phyloP scores from a whole-genome alignment of 805 yeast genomes.

The Starmerella riodocensis region DNA sequence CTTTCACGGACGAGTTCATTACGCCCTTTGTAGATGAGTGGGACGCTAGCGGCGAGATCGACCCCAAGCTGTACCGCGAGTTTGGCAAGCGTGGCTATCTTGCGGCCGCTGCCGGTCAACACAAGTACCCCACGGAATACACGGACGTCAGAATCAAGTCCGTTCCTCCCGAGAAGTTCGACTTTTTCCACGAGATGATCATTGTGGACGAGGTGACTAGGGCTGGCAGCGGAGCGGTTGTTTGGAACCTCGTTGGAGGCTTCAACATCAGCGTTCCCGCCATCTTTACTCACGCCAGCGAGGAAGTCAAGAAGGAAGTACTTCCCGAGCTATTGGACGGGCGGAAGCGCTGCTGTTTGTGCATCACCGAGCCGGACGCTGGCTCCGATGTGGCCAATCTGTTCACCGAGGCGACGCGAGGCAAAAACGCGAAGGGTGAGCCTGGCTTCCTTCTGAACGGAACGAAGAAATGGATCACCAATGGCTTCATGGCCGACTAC shows the following conservation, averaged over 20 bases:
- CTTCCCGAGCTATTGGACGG: constrained; percentile 30
- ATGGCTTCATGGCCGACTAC: constrained; percentile 33
- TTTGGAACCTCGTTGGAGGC: constrained; percentile 33
- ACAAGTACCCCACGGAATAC: constrained; percentile 28
- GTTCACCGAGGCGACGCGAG: constrained; percentile 29
- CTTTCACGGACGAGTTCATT: constrained; percentile 29
- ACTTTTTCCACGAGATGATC: constrained; percentile 31
- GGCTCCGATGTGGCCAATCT: constrained; percentile 34
- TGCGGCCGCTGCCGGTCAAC: constrained; percentile 30
- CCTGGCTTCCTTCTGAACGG: constrained; percentile 33
- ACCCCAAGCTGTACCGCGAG: constrained; percentile 25
- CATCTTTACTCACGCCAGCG: constrained; percentile 27
- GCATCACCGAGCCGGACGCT: constrained; percentile 35
- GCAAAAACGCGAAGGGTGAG: constrained; percentile 22
- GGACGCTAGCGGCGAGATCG: constrained; percentile 31
- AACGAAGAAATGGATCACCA: constrained; percentile 36
- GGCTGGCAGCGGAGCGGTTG: constrained; percentile 32
- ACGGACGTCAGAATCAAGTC: constrained; percentile 27
- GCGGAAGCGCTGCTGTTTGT: constrained; percentile 30
- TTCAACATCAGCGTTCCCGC: constrained; percentile 33
- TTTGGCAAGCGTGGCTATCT: constrained; percentile 32
- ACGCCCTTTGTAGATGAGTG: constrained; percentile 33
- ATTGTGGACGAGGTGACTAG: constrained; percentile 31
- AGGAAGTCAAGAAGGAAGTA: constrained; percentile 27
- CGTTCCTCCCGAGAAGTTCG: constrained; percentile 31